Evolutionary conservation across 2,329 filamentous ascomycete genomes (phyloP).

Genomic region (Fusarium sp.): DNA sequence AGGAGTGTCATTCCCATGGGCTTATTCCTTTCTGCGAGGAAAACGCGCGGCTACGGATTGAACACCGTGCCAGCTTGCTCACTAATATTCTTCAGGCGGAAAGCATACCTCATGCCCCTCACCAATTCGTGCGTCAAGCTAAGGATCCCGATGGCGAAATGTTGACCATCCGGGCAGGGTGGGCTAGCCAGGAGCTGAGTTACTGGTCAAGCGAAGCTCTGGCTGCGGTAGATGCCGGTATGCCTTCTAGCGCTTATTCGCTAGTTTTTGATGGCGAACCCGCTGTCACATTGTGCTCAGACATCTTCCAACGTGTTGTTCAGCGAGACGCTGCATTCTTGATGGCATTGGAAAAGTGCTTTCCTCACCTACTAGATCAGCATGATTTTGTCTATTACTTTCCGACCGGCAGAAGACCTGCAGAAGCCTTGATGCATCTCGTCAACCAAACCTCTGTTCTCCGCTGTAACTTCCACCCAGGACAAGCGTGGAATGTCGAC

Average conservation of each 20-base stretch:
- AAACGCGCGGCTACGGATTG: background rate
- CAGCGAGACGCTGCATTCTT: background rate
- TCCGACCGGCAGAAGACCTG: background rate
- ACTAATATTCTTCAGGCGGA: background rate
- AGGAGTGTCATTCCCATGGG: background rate
- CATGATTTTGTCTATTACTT: background rate
- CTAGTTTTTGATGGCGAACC: background rate
- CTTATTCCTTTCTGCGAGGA: constrained; percentile 10
- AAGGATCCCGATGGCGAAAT: background rate
- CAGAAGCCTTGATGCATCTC: background rate
- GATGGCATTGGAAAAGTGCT: background rate
- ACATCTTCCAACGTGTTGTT: background rate
- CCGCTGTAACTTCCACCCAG: background rate
- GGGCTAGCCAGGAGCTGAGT: too few species aligned
- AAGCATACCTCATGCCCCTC: background rate
- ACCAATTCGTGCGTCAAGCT: background rate
- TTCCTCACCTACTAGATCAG: background rate
- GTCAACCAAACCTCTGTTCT: background rate
- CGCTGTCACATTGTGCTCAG: background rate
- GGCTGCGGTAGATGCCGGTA: background rate
- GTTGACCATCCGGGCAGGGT: too few species aligned
- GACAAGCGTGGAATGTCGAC: background rate
- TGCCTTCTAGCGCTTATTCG: constrained; percentile 2
- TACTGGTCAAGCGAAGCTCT: background rate
- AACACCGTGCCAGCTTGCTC: background rate